Evolutionary conservation across 2,329 filamentous ascomycete genomes (phyloP), one percentile per base, ranked within the genome.

Genomic region (Penicillium sp.): DNA sequence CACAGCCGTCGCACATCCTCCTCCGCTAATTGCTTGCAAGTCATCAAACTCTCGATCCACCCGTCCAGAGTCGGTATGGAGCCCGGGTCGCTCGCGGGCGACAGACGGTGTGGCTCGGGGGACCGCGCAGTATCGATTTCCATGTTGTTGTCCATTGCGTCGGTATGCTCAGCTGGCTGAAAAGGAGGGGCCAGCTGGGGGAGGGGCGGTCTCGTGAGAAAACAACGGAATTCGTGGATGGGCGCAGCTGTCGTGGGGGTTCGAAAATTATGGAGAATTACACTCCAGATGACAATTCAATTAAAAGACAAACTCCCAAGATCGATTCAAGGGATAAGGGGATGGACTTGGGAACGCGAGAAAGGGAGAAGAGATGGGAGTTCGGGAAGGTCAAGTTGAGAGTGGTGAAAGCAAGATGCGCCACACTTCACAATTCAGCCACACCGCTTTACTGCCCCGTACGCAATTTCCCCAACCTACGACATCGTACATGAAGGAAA

Each of bases 21-120:
- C 81, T 99, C 94, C 58, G 90, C 86, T 76, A 99, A 83, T 83
- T 97, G 94, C 82, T 99, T 99, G 89, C 94, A 99, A 72, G 79
- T 87, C 93, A 99, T 97, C 78, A 99, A 82, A 80, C 84, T 92
- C 83, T 97, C 93, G 73, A 99, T 97, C 94, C 94, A 99, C 71
- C 92, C 92, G 74, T 99, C 94, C 60, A 99, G 83, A 57, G 91
- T 96, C 58, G 89, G 87, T 80, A 96, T 94, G 65, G 92, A 90
- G 57, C 92, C 87, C 52, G 93, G 89, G 79, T 97, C 94, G 69
- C 86, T 83, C 52, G 86, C 80, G 47, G 91, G 85, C 56, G 88
- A 85, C 67, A 96, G 77, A 71, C 88, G 88, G 73, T 90, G 84
- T 62, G 85, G 83, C 72, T 89, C 86, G 62, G 92, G 89, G 69